Conservation (phyloP, 164 flowering plant genomes). For the Malania oleifera region DNA sequence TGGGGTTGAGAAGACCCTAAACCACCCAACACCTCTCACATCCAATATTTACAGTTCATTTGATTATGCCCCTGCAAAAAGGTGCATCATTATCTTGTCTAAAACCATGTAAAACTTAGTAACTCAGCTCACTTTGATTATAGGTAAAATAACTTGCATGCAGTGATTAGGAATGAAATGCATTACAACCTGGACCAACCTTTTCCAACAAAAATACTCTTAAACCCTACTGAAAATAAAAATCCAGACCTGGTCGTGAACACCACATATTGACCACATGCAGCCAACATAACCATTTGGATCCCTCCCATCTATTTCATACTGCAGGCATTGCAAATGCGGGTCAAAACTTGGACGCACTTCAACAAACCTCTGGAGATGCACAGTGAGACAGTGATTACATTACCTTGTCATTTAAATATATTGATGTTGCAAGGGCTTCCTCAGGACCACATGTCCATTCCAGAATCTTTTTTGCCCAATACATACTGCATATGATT, state of each 20-base stretch:
- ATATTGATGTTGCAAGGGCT: slow-evolving; percentile 73
- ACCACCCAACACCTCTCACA: too few relatives aligned
- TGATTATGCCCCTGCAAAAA: too few relatives aligned
- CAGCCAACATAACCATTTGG: slow-evolving; percentile 96
- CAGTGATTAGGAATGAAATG: too few relatives aligned
- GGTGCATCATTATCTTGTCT: too few relatives aligned
- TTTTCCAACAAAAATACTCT: background rate
- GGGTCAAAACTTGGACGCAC: background rate
- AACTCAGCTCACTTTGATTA: too few relatives aligned
- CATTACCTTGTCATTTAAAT: slow-evolving; percentile 83
- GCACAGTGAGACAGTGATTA: background rate
- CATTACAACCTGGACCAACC: background rate
- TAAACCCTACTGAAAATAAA: background rate
- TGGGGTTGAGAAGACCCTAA: too few relatives aligned
- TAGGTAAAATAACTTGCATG: too few relatives aligned
- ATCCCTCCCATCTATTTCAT: slow-evolving; percentile 92
- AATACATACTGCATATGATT: slow-evolving; percentile 71
- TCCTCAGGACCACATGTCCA: slow-evolving; percentile 92
- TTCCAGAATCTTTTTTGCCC: slow-evolving; percentile 98
- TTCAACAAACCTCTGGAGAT: background rate
- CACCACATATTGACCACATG: slow-evolving; percentile 99
- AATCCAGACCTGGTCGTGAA: slow-evolving; percentile 81
- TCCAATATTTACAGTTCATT: too few relatives aligned
- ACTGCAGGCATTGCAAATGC: slow-evolving; percentile 41
- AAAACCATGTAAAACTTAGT: too few relatives aligned